Conservation (phyloP, 163 green algal genomes). For the Prototheca wickerhamii region DNA sequence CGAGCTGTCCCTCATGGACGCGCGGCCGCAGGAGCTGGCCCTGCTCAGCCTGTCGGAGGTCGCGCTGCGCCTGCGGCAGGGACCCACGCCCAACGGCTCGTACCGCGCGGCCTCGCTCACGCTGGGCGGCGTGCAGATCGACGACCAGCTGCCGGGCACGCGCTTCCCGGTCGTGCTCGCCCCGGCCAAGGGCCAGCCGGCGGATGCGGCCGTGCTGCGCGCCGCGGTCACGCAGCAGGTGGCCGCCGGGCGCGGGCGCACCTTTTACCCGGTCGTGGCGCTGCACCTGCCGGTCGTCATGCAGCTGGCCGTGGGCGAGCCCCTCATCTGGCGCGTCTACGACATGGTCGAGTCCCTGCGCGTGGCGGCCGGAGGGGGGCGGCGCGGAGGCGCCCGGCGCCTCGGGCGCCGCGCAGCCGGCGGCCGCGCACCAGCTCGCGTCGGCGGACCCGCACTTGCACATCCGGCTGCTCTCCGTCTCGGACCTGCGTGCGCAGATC, state of each 20-base stretch:
- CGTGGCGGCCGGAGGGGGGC: constrained; percentile 3
- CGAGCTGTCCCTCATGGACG: constrained; percentile 38
- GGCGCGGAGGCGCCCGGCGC: not conserved
- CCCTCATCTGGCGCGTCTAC: constrained; percentile 36
- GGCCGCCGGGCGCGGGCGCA: constrained; percentile 14
- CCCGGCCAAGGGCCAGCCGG: not conserved
- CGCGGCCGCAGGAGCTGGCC: constrained; percentile 39
- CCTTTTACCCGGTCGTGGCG: constrained; percentile 36
- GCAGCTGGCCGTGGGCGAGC: constrained; percentile 44
- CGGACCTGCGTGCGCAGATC: constrained; percentile 14
- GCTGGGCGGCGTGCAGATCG: constrained; percentile 32
- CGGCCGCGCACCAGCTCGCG: constrained; percentile 5
- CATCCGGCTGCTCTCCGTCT: constrained; percentile 29
- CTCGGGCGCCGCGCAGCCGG: not conserved
- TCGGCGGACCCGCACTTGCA: constrained; percentile 31
- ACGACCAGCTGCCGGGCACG: constrained; percentile 35
- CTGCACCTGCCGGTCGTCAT: constrained; percentile 15
- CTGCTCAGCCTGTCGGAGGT: constrained; percentile 17
- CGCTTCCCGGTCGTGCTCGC: constrained; percentile 43
- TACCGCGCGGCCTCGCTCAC: constrained; percentile 23
- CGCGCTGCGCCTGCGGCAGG: constrained; percentile 5
- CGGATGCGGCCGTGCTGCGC: constrained; percentile 20
- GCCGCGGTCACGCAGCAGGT: constrained; percentile 22
- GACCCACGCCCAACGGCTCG: constrained; percentile 26
- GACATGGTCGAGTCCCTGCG: constrained; percentile 30